Base-by-base conservation (phyloP, 1,284 basidiomycete genomes). In the Microbotryum intermedium region DNA sequence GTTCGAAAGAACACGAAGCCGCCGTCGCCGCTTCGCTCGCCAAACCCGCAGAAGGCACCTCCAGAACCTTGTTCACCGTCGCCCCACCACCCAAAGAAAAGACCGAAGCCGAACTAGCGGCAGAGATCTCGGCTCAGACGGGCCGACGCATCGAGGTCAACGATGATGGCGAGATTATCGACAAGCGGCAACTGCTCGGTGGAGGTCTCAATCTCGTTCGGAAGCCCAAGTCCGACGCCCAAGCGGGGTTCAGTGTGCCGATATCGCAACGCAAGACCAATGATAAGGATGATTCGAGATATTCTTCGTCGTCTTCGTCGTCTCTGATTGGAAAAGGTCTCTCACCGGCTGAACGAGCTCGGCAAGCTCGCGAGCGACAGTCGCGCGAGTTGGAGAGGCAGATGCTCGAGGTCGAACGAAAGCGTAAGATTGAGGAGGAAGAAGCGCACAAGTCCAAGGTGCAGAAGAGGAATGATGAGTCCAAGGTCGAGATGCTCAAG, bases 151-250 rank as follows among this genome's bases (percentile, higher is more conserved):
- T 98, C 46, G 93, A 97, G 74, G 78, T 97, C 53, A 98, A 98
- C 75, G 95, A 98, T 74, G 93, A 97, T 70, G 92, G 92, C 71
- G 88, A 95, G 74, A 90, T 98, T 53, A 87, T 99, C 53, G 94
- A 98, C 79, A 92, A 94, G 72, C 86, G 93, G 58, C 88, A 94
- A 49, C 79, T 99, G 10, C 80, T 98, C 46, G 83, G 84, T 39
- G 91, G 90, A 5, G 95, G 95, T 3, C 79, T 99, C 60, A 99
- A 99, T 73, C 81, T 97, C 50, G 76, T 77, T 34, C 48, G 54
- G 21, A 68, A 65, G 49, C 60, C 60, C 13, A 66, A 61, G 45
- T 45, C 44, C 50, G 62, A 29, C 13, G 58, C 13, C 25, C 21
- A 39, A 18, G 34, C 34, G 11, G 84, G 77, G 65, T 85, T 85